These are phyloP conservation scores for Tuber borchii DNA, from an alignment of 495 filamentous ascomycete genomes.

Conservation along the genomic window DNA sequence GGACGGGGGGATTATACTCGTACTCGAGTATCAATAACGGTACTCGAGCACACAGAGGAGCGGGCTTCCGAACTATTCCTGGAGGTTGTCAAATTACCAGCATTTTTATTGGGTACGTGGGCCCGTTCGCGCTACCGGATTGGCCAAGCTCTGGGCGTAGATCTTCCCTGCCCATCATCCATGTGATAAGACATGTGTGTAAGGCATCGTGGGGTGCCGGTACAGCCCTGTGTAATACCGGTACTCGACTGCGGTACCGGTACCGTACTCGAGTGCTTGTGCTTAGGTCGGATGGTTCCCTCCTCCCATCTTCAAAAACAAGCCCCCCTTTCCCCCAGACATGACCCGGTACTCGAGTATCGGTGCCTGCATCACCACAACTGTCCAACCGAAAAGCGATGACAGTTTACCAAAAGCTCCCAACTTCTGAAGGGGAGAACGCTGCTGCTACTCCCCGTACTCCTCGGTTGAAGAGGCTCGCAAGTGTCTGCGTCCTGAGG, in stretches of 20 bases:
- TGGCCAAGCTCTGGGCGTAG: constrained; percentile 4
- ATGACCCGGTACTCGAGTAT: not conserved
- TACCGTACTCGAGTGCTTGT: too few species aligned
- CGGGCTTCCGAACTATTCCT: not conserved
- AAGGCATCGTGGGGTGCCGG: not conserved
- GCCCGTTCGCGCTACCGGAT: not conserved
- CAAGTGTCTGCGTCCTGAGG: not conserved
- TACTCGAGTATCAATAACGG: too few species aligned
- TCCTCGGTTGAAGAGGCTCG: not conserved
- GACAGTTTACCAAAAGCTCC: not conserved
- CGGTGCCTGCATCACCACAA: not conserved
- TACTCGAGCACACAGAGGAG: not conserved
- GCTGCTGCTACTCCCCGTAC: not conserved
- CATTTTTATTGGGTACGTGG: constrained; percentile 8
- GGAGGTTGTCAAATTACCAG: not conserved
- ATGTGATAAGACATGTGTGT: not conserved
- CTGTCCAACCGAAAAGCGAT: not conserved
- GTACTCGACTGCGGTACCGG: too few species aligned
- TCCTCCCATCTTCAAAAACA: not conserved
- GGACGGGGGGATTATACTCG: too few species aligned
- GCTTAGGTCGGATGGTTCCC: not conserved
- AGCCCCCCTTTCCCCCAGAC: not conserved
- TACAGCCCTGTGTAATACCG: too few species aligned
- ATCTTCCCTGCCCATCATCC: not conserved
- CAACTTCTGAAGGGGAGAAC: not conserved